Evolutionary conservation across 2,329 filamentous ascomycete genomes (phyloP), one percentile per base, ranked within the genome.

Genomic region (Fusarium odoratissimum): DNA sequence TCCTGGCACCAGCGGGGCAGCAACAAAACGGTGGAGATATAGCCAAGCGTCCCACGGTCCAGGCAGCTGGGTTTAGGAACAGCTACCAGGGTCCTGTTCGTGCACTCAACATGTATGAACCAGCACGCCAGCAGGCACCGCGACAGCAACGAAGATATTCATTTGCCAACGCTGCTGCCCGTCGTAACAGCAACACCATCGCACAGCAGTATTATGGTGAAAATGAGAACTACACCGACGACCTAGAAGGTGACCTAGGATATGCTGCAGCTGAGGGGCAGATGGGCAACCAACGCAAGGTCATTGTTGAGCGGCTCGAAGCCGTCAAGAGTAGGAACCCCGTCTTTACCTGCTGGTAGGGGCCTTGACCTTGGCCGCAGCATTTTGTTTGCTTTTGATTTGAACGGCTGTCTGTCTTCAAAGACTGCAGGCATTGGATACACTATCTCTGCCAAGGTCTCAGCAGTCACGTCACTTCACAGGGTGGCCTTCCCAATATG

Each of bases 221-320:
- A 58, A 87, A 89, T 55, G 90, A 91, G 40, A 88, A 91, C 71
- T 76, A 91, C 67, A 90, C 91, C 56, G 93, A 95, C 75, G 93
- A 97, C 75, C 86, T 95, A 12, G 95, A 97, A 77, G 96, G 96
- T 2, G 96, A 99, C 82, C 84, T 99, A 33, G 96, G 96, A 14
- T 99, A 97, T 82, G 94, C 95, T 16, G 95, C 95, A 2, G 96
- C 96, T 0, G 94, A 95, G 80, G 96, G 94, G 31, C 94, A 97
- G 90, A 96, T 98, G 82, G 93, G 93, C 17, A 93, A 95, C 78
- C 91, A 93, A 80, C 90, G 95, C 77, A 97, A 96, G 83, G 96
- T 99, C 52, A 98, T 99, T 85, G 95, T 99, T 52, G 96, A 99
- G 86, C 88, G 96, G 71, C 84, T 99, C 65, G 96, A 99, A 86